phyloP scores from a whole-genome alignment of 1,284 basidiomycete genomes.

The Neonothopanus nambi region DNA sequence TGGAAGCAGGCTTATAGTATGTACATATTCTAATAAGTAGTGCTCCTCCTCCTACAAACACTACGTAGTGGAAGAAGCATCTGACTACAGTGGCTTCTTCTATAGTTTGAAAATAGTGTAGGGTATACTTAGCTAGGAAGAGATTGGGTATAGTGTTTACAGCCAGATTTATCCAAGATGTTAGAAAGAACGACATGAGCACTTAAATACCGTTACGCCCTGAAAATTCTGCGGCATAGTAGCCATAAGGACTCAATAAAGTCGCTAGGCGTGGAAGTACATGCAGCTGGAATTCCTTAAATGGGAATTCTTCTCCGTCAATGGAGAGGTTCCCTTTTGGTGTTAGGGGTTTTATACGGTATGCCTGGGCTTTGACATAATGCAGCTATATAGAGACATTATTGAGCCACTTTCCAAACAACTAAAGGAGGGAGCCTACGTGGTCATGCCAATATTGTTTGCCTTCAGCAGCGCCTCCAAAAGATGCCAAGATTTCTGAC shows the following conservation, averaged over 20 bases:
- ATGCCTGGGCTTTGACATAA: slow-evolving; percentile 80
- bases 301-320: slow-evolving; percentile 86
- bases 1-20: too few relatives aligned
- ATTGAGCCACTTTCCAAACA: not conserved
- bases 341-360: slow-evolving; percentile 68
- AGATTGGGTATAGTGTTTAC: too few relatives aligned
- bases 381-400: slow-evolving; percentile 50
- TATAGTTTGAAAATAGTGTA: too few relatives aligned
- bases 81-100: too few relatives aligned
- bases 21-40: too few relatives aligned
- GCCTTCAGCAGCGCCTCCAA: slow-evolving; percentile 73
- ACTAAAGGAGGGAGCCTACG: slow-evolving; percentile 41
- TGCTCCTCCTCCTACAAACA: too few relatives aligned
- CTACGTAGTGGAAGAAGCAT: too few relatives aligned
- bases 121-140: too few relatives aligned
- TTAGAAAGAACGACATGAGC: too few relatives aligned
- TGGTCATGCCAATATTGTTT: slow-evolving; percentile 66
- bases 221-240: slow-evolving; percentile 58
- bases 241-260: slow-evolving; percentile 69
- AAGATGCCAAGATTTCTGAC: slow-evolving; percentile 53
- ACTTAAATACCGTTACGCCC: too few relatives aligned
- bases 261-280: slow-evolving; percentile 72
- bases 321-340: slow-evolving; percentile 59
- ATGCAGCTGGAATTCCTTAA: slow-evolving; percentile 84
- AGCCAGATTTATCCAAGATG: too few relatives aligned